Conservation (phyloP, 768 basidiomycete species). For the Calvatia gigantea region DNA sequence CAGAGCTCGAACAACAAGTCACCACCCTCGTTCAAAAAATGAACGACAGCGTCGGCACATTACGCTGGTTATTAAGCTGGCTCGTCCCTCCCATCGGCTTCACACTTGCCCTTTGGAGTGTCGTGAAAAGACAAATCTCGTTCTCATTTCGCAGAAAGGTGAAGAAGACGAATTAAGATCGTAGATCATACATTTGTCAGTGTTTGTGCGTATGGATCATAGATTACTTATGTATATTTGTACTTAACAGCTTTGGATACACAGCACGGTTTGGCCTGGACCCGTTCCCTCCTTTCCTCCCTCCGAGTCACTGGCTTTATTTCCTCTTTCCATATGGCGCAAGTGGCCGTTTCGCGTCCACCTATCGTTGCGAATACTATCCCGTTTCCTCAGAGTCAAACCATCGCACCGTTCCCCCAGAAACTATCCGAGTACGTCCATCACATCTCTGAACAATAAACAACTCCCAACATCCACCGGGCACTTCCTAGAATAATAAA, state of each 20-base stretch:
- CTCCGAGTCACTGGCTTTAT: not conserved
- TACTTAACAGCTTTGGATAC: not conserved
- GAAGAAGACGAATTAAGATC: no score
- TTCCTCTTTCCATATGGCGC: not conserved
- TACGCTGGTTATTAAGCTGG: constrained; percentile 56
- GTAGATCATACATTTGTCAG: not conserved
- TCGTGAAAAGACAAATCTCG: not conserved
- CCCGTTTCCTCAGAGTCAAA: not conserved
- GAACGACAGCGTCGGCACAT: constrained; percentile 47
- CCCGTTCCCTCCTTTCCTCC: not conserved
- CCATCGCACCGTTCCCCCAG: not conserved
- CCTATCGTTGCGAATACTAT: no score
- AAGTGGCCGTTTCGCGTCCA: not conserved
- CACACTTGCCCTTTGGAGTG: constrained; percentile 14
- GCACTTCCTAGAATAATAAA: constrained; percentile 85
- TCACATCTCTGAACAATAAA: not conserved
- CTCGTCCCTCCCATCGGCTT: constrained; percentile 52
- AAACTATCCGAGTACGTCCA: not conserved
- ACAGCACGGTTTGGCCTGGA: no score
- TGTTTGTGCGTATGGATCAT: no score
- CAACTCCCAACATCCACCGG: not conserved
- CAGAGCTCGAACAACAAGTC: constrained; percentile 61
- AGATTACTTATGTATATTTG: no score
- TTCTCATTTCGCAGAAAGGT: not conserved
- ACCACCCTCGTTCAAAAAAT: constrained; percentile 41